Conservation (phyloP, 805 yeast species). For the Yarrowia divulgata region DNA sequence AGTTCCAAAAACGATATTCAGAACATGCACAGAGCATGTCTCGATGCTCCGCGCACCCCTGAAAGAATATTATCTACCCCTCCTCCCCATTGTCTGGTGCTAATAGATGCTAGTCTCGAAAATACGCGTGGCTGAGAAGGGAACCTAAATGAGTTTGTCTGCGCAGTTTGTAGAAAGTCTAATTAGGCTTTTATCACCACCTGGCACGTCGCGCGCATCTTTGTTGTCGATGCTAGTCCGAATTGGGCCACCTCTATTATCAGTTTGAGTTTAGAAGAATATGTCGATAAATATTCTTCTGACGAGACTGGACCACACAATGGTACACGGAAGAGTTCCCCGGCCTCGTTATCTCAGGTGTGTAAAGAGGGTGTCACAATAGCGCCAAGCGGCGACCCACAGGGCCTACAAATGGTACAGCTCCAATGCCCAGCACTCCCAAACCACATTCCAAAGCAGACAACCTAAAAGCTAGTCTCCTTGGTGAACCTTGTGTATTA, state of each 20-base stretch:
- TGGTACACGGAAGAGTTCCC: background rate
- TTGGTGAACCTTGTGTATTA: slow-evolving; percentile 21
- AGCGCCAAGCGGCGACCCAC: background rate
- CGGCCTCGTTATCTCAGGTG: background rate
- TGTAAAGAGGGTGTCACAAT: background rate
- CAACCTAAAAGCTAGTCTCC: slow-evolving; percentile 28
- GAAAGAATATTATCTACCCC: background rate
- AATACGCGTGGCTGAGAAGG: slow-evolving; percentile 31
- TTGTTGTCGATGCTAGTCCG: slow-evolving; percentile 26
- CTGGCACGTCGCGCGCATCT: slow-evolving; percentile 34
- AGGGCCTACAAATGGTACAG: background rate
- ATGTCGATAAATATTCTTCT: background rate
- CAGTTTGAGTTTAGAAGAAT: background rate
- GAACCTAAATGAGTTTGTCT: slow-evolving; percentile 2
- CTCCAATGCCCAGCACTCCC: background rate
- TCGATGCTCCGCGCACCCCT: background rate
- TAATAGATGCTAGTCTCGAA: slow-evolving; percentile 11
- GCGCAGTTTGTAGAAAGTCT: background rate
- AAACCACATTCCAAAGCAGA: slow-evolving; percentile 6
- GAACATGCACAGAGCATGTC: background rate
- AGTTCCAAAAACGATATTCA: background rate
- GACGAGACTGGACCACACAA: too few relatives aligned
- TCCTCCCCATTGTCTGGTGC: background rate
- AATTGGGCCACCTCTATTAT: slow-evolving; percentile 16
- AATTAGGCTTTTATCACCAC: background rate